Evolutionary conservation across 192 early-diverging fungal species (phyloP).

Genomic region (Coemansia sp.): DNA sequence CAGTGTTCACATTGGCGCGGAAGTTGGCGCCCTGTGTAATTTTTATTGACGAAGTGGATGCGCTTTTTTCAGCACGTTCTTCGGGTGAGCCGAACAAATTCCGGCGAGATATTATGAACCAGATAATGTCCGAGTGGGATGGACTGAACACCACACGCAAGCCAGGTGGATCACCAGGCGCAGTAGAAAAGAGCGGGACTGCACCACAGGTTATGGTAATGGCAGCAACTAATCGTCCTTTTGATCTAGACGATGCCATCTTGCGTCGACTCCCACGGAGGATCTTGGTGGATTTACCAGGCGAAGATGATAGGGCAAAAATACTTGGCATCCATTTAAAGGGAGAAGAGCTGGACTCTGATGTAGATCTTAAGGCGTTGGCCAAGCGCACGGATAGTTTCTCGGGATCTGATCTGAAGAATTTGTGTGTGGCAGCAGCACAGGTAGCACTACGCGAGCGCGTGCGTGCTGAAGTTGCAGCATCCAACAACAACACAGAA

Average conservation of each 20-base stretch:
- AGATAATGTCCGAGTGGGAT: slow-evolving; percentile 99
- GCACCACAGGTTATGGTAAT: slow-evolving; percentile 71
- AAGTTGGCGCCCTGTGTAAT: slow-evolving; percentile 93
- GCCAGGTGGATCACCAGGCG: slow-evolving; percentile 14
- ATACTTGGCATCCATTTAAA: slow-evolving; percentile 77
- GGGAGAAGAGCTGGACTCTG: slow-evolving; percentile 68
- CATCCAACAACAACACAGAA: background rate
- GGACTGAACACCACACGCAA: slow-evolving; percentile 71
- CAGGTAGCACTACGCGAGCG: slow-evolving; percentile 63
- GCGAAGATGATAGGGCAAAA: slow-evolving; percentile 64
- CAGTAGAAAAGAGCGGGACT: background rate
- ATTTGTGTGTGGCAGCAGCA: slow-evolving; percentile 87
- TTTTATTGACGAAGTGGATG: slow-evolving; percentile 97
- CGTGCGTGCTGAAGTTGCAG: slow-evolving; percentile 52
- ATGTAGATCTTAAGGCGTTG: slow-evolving; percentile 62
- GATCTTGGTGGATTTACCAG: slow-evolving; percentile 89
- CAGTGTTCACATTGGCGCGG: slow-evolving; percentile 88
- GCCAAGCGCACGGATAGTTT: slow-evolving; percentile 74
- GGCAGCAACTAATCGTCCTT: slow-evolving; percentile 94
- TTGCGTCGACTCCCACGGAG: slow-evolving; percentile 87
- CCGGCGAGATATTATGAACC: slow-evolving; percentile 82
- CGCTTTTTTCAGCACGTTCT: slow-evolving; percentile 75
- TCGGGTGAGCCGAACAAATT: slow-evolving; percentile 57
- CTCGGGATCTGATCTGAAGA: slow-evolving; percentile 95
- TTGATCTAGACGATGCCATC: slow-evolving; percentile 96